Conservation (phyloP, 208 protist genomes). For the Wallacemonas sp. region DNA sequence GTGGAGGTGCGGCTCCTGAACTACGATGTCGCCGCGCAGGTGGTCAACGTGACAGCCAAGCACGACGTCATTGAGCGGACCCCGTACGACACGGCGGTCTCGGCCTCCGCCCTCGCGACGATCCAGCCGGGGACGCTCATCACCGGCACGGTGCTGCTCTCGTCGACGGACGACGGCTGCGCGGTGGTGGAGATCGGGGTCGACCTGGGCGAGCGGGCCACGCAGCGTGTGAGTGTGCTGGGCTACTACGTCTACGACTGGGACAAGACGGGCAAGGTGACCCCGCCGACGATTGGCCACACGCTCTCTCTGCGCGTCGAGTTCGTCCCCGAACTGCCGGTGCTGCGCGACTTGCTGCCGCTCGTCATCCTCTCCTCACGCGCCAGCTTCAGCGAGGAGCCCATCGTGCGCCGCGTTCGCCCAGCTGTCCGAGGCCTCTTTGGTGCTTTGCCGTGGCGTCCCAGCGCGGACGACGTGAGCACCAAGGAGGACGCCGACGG, state of each 20-base stretch:
- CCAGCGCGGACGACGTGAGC: constrained; percentile 21
- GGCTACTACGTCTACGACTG: constrained; percentile 84
- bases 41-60: constrained; percentile 75
- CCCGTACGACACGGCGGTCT: constrained; percentile 52
- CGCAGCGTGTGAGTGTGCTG: constrained; percentile 39
- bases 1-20: constrained; percentile 83
- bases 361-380: constrained; percentile 75
- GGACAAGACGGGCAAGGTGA: constrained; percentile 16
- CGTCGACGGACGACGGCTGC: constrained; percentile 78
- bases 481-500: constrained; percentile 25
- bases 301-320: constrained; percentile 57
- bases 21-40: constrained; percentile 68
- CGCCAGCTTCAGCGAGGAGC: constrained; percentile 34
- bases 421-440: constrained; percentile 36
- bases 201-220: background rate
- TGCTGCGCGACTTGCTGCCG: constrained; percentile 52
- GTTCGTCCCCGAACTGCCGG: constrained; percentile 51
- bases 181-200: constrained; percentile 72
- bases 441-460: constrained; percentile 72
- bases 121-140: constrained; percentile 48
- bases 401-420: constrained; percentile 35
- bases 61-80: constrained; percentile 67
- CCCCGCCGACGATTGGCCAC: constrained; percentile 36
- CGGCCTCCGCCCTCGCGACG: constrained; percentile 30
- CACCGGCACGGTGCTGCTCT: constrained; percentile 61